Evolutionary conservation across 257 asterid genomes (phyloP).

Genomic region (Nyctanthes arbortristis): DNA sequence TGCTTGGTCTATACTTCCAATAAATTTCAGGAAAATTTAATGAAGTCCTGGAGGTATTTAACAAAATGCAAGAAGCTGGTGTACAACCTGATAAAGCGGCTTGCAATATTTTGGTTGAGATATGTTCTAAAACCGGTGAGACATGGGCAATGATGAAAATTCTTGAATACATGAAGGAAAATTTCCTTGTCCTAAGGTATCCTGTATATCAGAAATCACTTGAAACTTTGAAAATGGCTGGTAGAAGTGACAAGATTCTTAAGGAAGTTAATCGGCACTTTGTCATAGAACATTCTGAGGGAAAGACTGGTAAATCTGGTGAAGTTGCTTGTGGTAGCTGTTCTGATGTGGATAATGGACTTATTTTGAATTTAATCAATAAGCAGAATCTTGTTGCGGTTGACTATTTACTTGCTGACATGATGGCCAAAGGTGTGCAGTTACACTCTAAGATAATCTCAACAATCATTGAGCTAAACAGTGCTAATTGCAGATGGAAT

Average conservation of each 20-base stretch:
- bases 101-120: constrained; percentile 75
- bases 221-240: constrained; percentile 45
- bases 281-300: constrained; percentile 33
- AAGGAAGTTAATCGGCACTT: constrained; percentile 74
- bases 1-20: not conserved
- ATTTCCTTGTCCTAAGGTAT: constrained; percentile 68
- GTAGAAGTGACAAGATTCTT: constrained; percentile 59
- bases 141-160: constrained; percentile 53
- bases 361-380: constrained; percentile 44
- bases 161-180: constrained; percentile 79
- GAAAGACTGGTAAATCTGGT: constrained; percentile 7
- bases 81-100: constrained; percentile 89
- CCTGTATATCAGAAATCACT: constrained; percentile 63
- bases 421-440: constrained; percentile 38
- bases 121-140: constrained; percentile 60
- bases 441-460: constrained; percentile 53
- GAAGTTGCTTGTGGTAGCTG: constrained; percentile 17
- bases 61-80: constrained; percentile 80
- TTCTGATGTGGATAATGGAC: constrained; percentile 37
- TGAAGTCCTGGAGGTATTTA: constrained; percentile 73
- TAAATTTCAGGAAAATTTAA: constrained; percentile 55
- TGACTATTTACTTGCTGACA: constrained; percentile 57
- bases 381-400: constrained; percentile 63
- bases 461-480: constrained; percentile 53
- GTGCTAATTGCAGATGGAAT: constrained; percentile 35